Conservation (phyloP, 148 eudicot species). For the Fagopyrum homotropicum region DNA sequence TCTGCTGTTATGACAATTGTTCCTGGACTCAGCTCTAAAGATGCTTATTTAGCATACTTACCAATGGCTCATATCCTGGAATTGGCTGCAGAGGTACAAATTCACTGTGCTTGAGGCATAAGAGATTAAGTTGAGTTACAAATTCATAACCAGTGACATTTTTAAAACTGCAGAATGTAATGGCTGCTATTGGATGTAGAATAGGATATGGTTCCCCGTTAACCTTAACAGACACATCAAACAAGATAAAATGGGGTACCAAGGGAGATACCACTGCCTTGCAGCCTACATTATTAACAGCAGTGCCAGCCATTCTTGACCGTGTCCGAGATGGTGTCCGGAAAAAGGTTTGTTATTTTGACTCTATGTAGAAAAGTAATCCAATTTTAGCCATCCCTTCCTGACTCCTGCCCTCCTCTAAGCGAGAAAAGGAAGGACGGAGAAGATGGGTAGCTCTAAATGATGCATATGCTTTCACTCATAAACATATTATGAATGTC, state of each 20-base stretch:
- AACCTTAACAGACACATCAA: conserved; percentile 89
- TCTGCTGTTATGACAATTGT: conserved; percentile 90
- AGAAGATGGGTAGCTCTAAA: too few relatives aligned
- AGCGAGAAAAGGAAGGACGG: too few relatives aligned
- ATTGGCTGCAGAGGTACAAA: conserved; percentile 80
- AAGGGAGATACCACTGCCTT: conserved; percentile 82
- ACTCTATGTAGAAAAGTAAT: background rate
- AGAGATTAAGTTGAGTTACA: background rate
- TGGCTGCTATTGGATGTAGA: conserved; percentile 71
- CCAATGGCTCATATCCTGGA: conserved; percentile 96
- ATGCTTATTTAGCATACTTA: conserved; percentile 85
- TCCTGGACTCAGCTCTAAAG: conserved; percentile 61
- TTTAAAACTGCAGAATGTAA: conserved; percentile 49
- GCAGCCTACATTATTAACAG: conserved; percentile 78
- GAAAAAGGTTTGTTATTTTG: conserved; percentile 54
- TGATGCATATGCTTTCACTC: too few relatives aligned
- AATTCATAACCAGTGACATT: background rate
- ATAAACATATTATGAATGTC: too few relatives aligned
- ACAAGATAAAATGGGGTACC: conserved; percentile 83
- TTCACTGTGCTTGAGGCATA: background rate
- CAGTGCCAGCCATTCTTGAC: conserved; percentile 94
- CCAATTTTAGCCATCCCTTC: background rate
- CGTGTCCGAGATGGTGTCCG: conserved; percentile 91
- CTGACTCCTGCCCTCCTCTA: background rate
- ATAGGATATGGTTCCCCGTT: conserved; percentile 94